Evolutionary conservation across 2,329 filamentous ascomycete species (phyloP).

Genomic region (Pseudogymnoascus sp.): DNA sequence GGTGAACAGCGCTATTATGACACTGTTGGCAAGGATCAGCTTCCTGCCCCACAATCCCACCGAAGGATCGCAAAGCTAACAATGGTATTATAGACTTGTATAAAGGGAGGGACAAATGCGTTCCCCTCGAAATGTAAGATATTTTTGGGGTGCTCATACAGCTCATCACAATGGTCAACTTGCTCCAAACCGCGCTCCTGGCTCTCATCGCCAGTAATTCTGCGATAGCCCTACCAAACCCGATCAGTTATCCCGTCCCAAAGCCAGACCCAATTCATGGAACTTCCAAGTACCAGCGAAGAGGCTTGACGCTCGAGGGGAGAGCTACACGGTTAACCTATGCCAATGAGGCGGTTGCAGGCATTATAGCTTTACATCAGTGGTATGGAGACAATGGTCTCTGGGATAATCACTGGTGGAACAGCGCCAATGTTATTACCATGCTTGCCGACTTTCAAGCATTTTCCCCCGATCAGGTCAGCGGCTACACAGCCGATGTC

Average conservation of each 20-base stretch:
- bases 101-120: background rate
- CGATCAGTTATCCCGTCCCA: background rate
- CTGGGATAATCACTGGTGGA: conserved; percentile 66
- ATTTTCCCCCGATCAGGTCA: conserved; percentile 19
- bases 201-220: background rate
- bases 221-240: background rate
- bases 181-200: background rate
- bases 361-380: conserved; percentile 43
- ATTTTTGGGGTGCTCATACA: background rate
- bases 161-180: background rate
- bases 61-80: background rate
- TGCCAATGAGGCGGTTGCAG: conserved; percentile 24
- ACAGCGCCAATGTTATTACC: conserved; percentile 60
- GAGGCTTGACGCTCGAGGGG: conserved; percentile 6
- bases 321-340: conserved; percentile 19
- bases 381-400: conserved; percentile 56
- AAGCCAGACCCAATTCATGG: background rate
- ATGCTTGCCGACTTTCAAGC: conserved; percentile 48
- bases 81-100: background rate
- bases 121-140: background rate
- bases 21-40: background rate
- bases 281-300: conserved; percentile 2
- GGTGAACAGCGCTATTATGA: background rate
- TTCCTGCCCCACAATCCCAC: background rate
- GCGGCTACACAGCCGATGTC: conserved; percentile 16